phyloP scores from a whole-genome alignment of 495 filamentous ascomycete species.

The Podospora didyma region DNA sequence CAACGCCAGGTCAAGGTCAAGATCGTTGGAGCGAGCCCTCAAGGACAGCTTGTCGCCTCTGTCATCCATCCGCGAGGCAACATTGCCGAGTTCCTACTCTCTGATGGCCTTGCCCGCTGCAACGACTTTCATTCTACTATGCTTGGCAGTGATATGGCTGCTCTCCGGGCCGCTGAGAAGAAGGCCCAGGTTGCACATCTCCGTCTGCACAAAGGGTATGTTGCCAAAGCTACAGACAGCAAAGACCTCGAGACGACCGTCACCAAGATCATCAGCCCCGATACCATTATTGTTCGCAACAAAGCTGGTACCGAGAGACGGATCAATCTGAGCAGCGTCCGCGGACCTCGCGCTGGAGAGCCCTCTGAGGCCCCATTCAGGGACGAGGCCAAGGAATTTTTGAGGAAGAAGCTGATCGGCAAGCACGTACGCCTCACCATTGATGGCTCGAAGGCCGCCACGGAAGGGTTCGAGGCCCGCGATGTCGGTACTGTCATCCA shows the following conservation, averaged over 20 bases:
- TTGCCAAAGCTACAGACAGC: slow-evolving; percentile 54
- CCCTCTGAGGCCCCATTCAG: slow-evolving; percentile 69
- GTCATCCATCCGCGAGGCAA: slow-evolving; percentile 86
- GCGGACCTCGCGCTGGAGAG: slow-evolving; percentile 71
- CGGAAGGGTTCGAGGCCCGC: slow-evolving; percentile 86
- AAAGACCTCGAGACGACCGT: slow-evolving; percentile 72
- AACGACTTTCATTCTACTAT: slow-evolving; percentile 90
- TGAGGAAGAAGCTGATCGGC: slow-evolving; percentile 89
- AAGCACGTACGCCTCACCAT: slow-evolving; percentile 86
- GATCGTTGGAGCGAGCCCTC: slow-evolving; percentile 79
- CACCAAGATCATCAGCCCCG: slow-evolving; percentile 78
- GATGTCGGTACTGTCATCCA: slow-evolving; percentile 86
- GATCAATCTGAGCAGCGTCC: slow-evolving; percentile 85
- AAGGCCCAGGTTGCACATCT: slow-evolving; percentile 68
- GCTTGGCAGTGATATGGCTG: slow-evolving; percentile 80
- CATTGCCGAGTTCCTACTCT: slow-evolving; percentile 82
- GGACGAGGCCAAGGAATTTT: slow-evolving; percentile 92
- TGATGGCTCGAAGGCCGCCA: slow-evolving; percentile 87
- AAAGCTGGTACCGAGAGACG: slow-evolving; percentile 83
- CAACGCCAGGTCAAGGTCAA: slow-evolving; percentile 81
- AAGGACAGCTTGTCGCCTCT: slow-evolving; percentile 74
- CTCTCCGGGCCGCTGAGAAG: slow-evolving; percentile 83
- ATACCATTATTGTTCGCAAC: slow-evolving; percentile 80
- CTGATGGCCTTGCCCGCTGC: slow-evolving; percentile 85
- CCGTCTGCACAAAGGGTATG: slow-evolving; percentile 74